A percentile compares a stretch with the other conserved stretches of the same genome.
Conservation (phyloP, 495 filamentous ascomycete species). For the Penicillium psychrofluorescens region DNA sequence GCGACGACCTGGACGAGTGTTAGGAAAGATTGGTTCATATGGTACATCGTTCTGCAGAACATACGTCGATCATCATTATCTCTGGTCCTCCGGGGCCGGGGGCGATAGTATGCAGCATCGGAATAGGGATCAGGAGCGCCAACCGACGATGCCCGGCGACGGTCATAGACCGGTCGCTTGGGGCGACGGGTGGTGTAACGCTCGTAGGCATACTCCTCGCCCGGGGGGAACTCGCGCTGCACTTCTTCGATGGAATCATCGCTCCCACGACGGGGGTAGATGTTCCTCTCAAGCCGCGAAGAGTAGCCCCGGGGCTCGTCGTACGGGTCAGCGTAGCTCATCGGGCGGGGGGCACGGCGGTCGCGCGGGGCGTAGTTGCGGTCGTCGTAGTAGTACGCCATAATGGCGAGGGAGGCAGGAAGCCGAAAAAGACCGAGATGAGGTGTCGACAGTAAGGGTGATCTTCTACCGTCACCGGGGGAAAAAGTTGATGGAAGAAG, state of each 20-base stretch:
- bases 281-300: constrained; percentile 25
- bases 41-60: background rate
- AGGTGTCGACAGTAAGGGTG: background rate
- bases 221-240: constrained; percentile 58
- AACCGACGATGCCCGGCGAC: constrained; percentile 37
- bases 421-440: constrained; percentile 1
- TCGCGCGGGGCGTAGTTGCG: constrained; percentile 26
- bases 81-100: constrained; percentile 45
- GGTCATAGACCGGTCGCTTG: constrained; percentile 32
- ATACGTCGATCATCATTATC: constrained; percentile 45
- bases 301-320: constrained; percentile 15
- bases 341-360: constrained; percentile 20
- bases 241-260: constrained; percentile 63
- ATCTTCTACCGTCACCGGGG: constrained; percentile 10
- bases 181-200: constrained; percentile 38
- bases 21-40: background rate
- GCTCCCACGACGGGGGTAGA: constrained; percentile 49
- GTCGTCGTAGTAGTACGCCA: constrained; percentile 40
- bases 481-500: constrained; percentile 6
- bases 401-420: constrained; percentile 7
- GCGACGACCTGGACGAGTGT: constrained; percentile 24
- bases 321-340: constrained; percentile 26
- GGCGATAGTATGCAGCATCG: constrained; percentile 50
- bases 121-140: constrained; percentile 37
- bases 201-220: constrained; percentile 34